Base-by-base conservation (phyloP, 768 basidiomycete genomes). In the Xerocomellus amylosporus region DNA sequence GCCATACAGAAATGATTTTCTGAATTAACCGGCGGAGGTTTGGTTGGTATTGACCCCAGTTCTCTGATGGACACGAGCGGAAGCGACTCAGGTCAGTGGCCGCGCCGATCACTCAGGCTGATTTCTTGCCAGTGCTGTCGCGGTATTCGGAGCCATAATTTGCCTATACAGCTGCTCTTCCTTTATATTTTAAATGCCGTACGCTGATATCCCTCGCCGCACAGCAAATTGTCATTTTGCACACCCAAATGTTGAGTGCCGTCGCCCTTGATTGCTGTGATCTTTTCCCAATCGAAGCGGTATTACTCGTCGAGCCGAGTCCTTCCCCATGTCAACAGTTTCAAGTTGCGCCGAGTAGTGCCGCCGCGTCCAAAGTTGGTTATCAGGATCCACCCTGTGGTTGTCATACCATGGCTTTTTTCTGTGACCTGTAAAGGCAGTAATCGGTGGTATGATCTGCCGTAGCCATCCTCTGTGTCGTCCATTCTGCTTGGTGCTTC, bases 351-450 rank as follows among this genome's bases (percentile, higher is more conserved):
- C 15, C 26, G 28, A 26, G 28, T 15, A 39, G 49, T 43, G 8
- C 14, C 10, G 28, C 26, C n/a, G 36, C 37, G 34, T 42, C 40
- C 58, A 20, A 42, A 52, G 50, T 40, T 48, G 54, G 33, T 46
- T 41, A 39, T 38, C 8, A 15, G 41, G 45, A 58, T 56, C 56
- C 64, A 57, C 56, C 65, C 65, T 64, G 62, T 62, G 55, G 59
- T 58, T 39, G 39, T 37, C 39, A 44, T 28, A 43, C 30, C 39
- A 30, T 30, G 38, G 31, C 31, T 28, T 51, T 38, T 54, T 56
- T 39, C 41, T 38, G 15, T 40, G 22, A 28, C 31, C 44, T 46
- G 49, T 28, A 41, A 24, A 49, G 39, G 41, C 31, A 42, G 33
- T 28, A 52, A 42, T 37, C 19, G 24, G 24, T 41, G 33, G 40